These are phyloP conservation scores for Geranium brycei DNA, from an alignment of 345 rosid genomes.

Conservation along the genomic window DNA sequence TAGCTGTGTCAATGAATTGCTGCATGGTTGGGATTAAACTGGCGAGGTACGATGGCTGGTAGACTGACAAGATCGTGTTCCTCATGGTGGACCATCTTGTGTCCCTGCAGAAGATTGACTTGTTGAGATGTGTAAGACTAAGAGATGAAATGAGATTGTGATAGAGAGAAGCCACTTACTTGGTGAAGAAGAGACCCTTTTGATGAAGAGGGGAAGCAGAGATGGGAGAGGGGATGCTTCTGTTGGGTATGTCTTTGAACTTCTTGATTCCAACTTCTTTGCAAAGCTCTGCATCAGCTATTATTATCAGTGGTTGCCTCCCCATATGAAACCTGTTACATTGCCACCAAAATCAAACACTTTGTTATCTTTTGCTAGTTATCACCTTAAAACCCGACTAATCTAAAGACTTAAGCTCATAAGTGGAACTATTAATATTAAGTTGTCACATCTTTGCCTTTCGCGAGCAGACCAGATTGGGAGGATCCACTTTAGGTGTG, in stretches of 20 bases:
- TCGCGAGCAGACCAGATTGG: too few relatives aligned
- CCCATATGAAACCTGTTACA: conserved; percentile 90
- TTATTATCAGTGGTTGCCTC: conserved; percentile 73
- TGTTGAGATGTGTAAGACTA: background rate
- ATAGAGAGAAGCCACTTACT: conserved; percentile 17
- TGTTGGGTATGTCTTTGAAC: conserved; percentile 67
- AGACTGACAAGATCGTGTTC: conserved; percentile 68
- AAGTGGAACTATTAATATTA: too few relatives aligned
- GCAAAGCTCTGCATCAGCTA: conserved; percentile 77
- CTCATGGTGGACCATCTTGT: conserved; percentile 79
- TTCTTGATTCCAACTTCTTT: conserved; percentile 85
- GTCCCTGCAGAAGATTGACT: conserved; percentile 34
- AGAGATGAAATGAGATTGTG: too few relatives aligned
- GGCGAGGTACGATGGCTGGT: conserved; percentile 75
- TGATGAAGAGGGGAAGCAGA: conserved; percentile 89
- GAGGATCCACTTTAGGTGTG: too few relatives aligned
- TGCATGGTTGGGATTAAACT: conserved; percentile 77
- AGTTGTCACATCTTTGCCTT: too few relatives aligned
- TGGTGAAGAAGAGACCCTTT: conserved; percentile 92
- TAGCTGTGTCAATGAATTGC: conserved; percentile 46
- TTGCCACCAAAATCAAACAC: background rate
- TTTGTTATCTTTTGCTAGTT: background rate
- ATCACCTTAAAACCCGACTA: too few relatives aligned
- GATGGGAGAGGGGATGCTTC: conserved; percentile 93
- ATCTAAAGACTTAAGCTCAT: too few relatives aligned